Conservation (phyloP, 1,139 yeast species). For the Debaryomyces coudertii region DNA sequence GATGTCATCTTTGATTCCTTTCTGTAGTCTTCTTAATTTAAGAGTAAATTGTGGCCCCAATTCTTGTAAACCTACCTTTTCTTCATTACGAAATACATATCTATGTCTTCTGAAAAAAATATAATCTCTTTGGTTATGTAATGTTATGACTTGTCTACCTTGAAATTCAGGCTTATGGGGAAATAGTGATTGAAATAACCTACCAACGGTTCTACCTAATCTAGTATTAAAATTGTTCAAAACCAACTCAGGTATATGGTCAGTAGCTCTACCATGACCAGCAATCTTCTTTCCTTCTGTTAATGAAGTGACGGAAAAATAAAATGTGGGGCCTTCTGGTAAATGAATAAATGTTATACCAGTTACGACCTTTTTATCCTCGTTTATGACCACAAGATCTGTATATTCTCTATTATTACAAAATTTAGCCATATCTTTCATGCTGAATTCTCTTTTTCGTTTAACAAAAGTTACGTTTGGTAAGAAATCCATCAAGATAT, state of each 20-base stretch:
- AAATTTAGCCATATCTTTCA: constrained; percentile 83
- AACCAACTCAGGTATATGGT: constrained; percentile 88
- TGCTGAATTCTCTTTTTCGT: constrained; percentile 79
- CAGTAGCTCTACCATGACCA: constrained; percentile 91
- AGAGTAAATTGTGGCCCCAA: constrained; percentile 95
- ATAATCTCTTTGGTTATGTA: constrained; percentile 95
- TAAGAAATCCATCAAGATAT: constrained; percentile 76
- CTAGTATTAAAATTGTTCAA: constrained; percentile 90
- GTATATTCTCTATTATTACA: constrained; percentile 85
- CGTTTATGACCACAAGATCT: constrained; percentile 85
- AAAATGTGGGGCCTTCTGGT: constrained; percentile 94
- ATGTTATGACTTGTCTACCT: constrained; percentile 93
- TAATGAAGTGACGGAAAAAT: constrained; percentile 82
- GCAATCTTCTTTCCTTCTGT: constrained; percentile 71
- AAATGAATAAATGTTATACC: constrained; percentile 92
- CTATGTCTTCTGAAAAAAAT: constrained; percentile 95
- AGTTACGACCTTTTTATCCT: constrained; percentile 87
- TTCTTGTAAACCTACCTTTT: constrained; percentile 92
- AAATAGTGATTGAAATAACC: constrained; percentile 86
- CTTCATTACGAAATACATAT: constrained; percentile 85
- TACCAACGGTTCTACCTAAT: constrained; percentile 89
- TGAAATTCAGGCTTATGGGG: constrained; percentile 92
- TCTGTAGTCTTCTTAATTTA: constrained; percentile 83
- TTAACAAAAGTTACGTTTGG: constrained; percentile 88
- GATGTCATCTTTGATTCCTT: constrained; percentile 86